A percentile compares a stretch with the other conserved stretches of the same genome.
Conservation (phyloP, 371 early-diverging fungal genomes). For the Mortierella sp. region DNA sequence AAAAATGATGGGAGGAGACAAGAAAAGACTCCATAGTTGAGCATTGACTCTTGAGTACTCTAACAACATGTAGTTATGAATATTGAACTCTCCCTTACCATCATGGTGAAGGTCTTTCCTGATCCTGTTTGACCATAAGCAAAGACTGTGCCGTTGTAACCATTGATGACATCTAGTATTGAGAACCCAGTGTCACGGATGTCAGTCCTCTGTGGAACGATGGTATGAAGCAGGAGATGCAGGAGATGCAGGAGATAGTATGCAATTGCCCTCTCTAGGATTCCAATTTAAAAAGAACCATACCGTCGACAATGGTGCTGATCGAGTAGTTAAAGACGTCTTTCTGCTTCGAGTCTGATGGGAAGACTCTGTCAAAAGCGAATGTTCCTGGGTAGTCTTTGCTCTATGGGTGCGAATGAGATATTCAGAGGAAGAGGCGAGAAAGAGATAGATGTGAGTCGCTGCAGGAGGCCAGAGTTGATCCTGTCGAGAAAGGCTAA, state of each 20-base stretch:
- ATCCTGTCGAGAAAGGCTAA: no score
- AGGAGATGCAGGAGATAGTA: not conserved
- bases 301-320: conserved; percentile 91
- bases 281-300: not conserved
- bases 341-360: conserved; percentile 81
- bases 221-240: not conserved
- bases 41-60: no score
- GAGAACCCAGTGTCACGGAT: conserved; percentile 8
- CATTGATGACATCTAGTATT: conserved; percentile 73
- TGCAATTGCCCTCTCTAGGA: not conserved
- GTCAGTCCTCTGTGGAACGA: not conserved
- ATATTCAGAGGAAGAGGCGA: conserved; percentile 5
- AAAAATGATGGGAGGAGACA: not conserved
- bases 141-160: conserved; percentile 98
- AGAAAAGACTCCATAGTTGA: no score
- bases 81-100: conserved; percentile 75
- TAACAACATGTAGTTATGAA: no score
- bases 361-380: conserved; percentile 93
- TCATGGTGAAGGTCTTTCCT: conserved; percentile 99
- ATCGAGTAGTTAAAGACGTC: conserved; percentile 92
- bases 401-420: conserved; percentile 62
- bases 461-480: no score
- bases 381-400: conserved; percentile 85
- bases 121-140: conserved; percentile 99
- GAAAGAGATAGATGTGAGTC: conserved; percentile 3